phyloP scores from a whole-genome alignment of 2,329 filamentous ascomycete species.

The Phoma sp. region DNA sequence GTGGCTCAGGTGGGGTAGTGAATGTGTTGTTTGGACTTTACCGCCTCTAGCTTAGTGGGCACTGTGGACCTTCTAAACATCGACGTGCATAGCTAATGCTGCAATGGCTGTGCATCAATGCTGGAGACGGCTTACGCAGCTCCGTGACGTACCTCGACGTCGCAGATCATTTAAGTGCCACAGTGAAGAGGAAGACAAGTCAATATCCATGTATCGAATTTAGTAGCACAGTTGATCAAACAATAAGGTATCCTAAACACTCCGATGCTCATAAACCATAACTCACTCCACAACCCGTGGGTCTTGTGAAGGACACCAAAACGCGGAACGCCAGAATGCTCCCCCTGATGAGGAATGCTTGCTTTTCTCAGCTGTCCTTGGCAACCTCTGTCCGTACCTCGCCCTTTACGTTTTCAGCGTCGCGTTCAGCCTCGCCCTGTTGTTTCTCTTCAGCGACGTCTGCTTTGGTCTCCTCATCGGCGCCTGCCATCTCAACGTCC shows the following conservation, averaged over 20 bases:
- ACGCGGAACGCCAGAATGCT: conserved; percentile 24
- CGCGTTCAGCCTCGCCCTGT: conserved; percentile 37
- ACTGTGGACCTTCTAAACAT: conserved; percentile 3
- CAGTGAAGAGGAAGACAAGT: not conserved
- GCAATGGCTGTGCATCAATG: not conserved
- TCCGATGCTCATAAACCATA: conserved; percentile 24
- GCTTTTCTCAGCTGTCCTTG: conserved; percentile 25
- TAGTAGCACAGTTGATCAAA: not conserved
- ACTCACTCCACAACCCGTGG: conserved; percentile 21
- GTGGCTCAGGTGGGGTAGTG: conserved; percentile 30
- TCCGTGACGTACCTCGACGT: not conserved
- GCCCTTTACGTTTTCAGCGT: conserved; percentile 41
- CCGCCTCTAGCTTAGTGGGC: conserved; percentile 20
- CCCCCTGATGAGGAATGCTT: not conserved
- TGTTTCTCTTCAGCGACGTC: conserved; percentile 31
- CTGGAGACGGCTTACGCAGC: conserved; percentile 2
- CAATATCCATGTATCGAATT: not conserved
- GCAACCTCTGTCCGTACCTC: conserved; percentile 40
- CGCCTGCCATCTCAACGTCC: conserved; percentile 45
- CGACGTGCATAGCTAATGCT: conserved; percentile 6
- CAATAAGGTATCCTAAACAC: conserved; percentile 26
- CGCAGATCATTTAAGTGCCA: too few relatives aligned
- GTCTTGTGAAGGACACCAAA: conserved; percentile 14
- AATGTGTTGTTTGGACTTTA: conserved; percentile 27
- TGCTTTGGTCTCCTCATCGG: conserved; percentile 28